Evolutionary conservation across 495 filamentous ascomycete genomes (phyloP).

Genomic region (Penicillium coffeae): DNA sequence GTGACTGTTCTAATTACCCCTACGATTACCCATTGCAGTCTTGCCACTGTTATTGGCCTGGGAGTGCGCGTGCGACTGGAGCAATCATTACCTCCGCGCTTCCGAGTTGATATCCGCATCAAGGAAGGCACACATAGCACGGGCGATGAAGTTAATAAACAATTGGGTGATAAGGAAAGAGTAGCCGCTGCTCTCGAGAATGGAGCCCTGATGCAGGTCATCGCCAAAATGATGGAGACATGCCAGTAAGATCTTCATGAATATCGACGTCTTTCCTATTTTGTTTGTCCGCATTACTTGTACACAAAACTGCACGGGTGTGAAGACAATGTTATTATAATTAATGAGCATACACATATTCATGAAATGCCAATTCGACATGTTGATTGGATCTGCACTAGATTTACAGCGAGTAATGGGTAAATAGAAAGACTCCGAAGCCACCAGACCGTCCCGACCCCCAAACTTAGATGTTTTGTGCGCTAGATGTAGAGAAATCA

Average conservation of each 20-base stretch:
- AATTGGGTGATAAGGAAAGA: slow-evolving; percentile 91
- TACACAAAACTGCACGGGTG: background rate
- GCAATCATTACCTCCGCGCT: slow-evolving; percentile 86
- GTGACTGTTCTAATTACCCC: slow-evolving; percentile 72
- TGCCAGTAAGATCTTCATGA: slow-evolving; percentile 46
- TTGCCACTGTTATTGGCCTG: slow-evolving; percentile 94
- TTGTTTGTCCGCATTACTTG: too few species aligned
- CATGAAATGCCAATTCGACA: slow-evolving; percentile 2
- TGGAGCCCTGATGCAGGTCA: slow-evolving; percentile 76
- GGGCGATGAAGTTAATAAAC: slow-evolving; percentile 92
- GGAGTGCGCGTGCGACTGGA: slow-evolving; percentile 89
- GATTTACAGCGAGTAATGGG: slow-evolving; percentile 8
- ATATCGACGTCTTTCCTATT: too few species aligned
- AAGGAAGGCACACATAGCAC: slow-evolving; percentile 95
- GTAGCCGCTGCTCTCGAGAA: slow-evolving; percentile 96
- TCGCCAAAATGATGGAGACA: slow-evolving; percentile 90
- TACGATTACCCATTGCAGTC: slow-evolving; percentile 95
- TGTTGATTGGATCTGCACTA: slow-evolving; percentile 13
- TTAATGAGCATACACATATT: too few species aligned
- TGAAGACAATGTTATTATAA: slow-evolving; percentile 1
- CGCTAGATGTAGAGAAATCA: slow-evolving; percentile 29
- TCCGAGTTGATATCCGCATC: slow-evolving; percentile 87
- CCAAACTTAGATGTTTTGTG: slow-evolving; percentile 2
- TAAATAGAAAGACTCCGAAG: slow-evolving; percentile 12
- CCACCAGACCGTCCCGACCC: slow-evolving; percentile 5